Evolutionary conservation across 2,329 filamentous ascomycete genomes (phyloP).

Genomic region (Colletotrichum godetiae): DNA sequence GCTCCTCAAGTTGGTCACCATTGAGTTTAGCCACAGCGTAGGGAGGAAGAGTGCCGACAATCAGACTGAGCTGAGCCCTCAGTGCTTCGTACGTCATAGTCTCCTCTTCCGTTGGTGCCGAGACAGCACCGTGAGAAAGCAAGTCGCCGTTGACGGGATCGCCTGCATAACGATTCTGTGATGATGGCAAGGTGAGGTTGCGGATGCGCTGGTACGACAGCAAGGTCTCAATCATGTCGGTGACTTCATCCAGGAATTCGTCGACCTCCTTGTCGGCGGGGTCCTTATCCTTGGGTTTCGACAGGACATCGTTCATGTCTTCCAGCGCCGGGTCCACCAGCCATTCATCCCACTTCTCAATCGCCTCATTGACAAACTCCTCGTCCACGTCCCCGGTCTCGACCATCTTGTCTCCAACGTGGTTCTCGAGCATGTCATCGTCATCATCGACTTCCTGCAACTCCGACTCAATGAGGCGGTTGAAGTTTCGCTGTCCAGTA

Average conservation of each 20-base stretch:
- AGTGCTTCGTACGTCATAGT: conserved; percentile 76
- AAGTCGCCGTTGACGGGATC: conserved; percentile 76
- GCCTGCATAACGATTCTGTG: conserved; percentile 68
- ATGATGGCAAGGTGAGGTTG: conserved; percentile 75
- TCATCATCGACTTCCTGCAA: conserved; percentile 54
- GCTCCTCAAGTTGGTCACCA: conserved; percentile 84
- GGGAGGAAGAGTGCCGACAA: conserved; percentile 82
- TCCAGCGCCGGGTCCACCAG: conserved; percentile 67
- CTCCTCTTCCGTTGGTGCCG: conserved; percentile 74
- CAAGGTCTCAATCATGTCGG: conserved; percentile 80
- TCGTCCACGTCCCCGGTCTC: conserved; percentile 55
- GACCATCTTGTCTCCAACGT: conserved; percentile 43
- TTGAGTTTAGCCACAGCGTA: conserved; percentile 89
- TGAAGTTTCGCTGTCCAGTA: conserved; percentile 72
- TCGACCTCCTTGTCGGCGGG: conserved; percentile 29
- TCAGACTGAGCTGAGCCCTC: conserved; percentile 78
- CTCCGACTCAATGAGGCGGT: conserved; percentile 70
- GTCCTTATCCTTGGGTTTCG: conserved; percentile 52
- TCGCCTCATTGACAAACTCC: conserved; percentile 61
- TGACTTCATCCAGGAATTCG: conserved; percentile 74
- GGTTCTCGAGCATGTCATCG: conserved; percentile 46
- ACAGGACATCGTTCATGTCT: conserved; percentile 57
- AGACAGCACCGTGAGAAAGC: conserved; percentile 72
- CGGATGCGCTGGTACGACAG: conserved; percentile 84
- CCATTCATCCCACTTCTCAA: conserved; percentile 69